Base-by-base conservation (phyloP, 2,329 filamentous ascomycete genomes). In the Immersiporthe knoxdaviesiana region DNA sequence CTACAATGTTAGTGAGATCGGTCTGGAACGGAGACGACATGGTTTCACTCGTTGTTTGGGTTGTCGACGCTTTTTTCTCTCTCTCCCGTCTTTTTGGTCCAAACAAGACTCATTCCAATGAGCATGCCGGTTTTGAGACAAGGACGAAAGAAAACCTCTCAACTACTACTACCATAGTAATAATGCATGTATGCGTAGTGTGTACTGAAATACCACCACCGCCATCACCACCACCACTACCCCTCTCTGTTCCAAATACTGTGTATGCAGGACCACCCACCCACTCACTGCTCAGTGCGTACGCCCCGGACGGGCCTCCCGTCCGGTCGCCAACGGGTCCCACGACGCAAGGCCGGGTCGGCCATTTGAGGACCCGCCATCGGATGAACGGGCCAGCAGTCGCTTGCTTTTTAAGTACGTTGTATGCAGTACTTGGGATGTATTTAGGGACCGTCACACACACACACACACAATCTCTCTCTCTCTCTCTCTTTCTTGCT, bases 291-390 rank as follows among this genome's bases (percentile, higher is more conserved):
- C 56, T 8, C 32, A 14, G 32, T 35, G 24, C 18, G 54, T 27
- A 32, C 39, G 3, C 59, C 32, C 59, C 60, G 60, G 41, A n/a
- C 47, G 60, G 60, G 60, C 37, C 60, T 37, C 56, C 56, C 56
- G 56, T n/a, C 16, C 56, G 56, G 56, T 59, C 56, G 56, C 56
- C 56, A 59, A 59, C 56, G 32, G 52, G 52, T 47, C 52, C 52
- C 5, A 16, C 27, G 52, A 59, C 32, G 18, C 30, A 18, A 37
- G 56, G 56, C 56, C 56, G 56, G 56, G 56, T 59, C 56, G 35
- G 61, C 6, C 32, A 14, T 47, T 6, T 27, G 61, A 10, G n/a
- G 61, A 30, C 61, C 61, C 39, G 39, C 61, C 39, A 30, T 18
- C 37, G 24, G 61, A 30, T 41, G 60, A 18, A 47, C 60, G 18